Conservation (phyloP, 257 asterid genomes). For the Solanum corneliomulleri region DNA sequence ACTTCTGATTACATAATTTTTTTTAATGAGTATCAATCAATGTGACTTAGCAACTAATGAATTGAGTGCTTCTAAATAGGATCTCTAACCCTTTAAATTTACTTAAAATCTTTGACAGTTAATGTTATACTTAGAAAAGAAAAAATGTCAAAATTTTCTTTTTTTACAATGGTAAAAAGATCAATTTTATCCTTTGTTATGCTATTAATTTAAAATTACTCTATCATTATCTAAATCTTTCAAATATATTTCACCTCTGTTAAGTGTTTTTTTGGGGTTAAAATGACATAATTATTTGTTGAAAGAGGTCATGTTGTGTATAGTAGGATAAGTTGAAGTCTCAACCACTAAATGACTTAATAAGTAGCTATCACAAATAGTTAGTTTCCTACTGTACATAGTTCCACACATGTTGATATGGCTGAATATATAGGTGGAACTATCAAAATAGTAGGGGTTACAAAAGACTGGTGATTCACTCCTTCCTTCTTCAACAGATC, state of each 20-base stretch:
- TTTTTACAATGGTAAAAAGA: neutral
- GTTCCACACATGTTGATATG: neutral
- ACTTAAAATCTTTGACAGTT: neutral
- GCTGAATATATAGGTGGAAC: neutral
- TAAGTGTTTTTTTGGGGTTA: neutral
- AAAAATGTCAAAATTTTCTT: neutral
- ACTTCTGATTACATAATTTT: neutral
- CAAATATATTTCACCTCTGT: neutral
- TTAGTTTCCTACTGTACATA: neutral
- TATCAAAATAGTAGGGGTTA: neutral
- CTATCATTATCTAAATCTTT: neutral
- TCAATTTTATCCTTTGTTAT: neutral
- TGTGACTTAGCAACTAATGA: neutral
- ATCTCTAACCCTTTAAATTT: neutral
- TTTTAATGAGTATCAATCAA: neutral
- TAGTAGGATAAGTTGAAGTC: neutral
- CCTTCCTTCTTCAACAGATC: neutral
- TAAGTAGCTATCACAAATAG: neutral
- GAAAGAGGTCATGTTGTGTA: neutral
- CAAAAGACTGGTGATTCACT: neutral
- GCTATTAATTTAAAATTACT: neutral
- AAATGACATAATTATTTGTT: neutral
- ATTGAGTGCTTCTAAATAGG: too few relatives aligned
- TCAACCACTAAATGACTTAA: too few relatives aligned
- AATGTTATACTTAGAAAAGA: neutral